Evolutionary conservation across 2,329 filamentous ascomycete species (phyloP).

Genomic region (Verticillium nubilum): DNA sequence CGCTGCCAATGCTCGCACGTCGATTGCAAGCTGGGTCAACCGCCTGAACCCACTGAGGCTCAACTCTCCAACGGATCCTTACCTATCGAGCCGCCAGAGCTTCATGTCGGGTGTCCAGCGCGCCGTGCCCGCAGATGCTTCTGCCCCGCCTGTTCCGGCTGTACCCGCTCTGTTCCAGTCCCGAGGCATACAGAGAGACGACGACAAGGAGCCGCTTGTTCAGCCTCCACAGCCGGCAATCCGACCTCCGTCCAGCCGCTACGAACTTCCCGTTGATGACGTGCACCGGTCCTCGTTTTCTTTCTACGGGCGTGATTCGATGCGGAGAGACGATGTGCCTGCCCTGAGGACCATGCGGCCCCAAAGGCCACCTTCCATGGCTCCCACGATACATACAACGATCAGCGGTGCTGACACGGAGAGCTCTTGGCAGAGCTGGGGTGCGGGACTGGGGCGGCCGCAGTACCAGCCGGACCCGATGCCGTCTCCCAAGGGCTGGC

Average conservation of each 20-base stretch:
- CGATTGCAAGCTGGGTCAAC: slow-evolving; percentile 19
- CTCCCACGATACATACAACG: slow-evolving; percentile 6
- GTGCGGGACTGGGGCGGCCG: slow-evolving; percentile 6
- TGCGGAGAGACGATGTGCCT: not conserved
- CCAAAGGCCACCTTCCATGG: slow-evolving; percentile 8
- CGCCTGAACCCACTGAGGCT: slow-evolving; percentile 18
- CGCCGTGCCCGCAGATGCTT: not conserved
- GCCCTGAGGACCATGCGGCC: not conserved
- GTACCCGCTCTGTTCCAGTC: slow-evolving; percentile 6
- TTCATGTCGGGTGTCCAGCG: not conserved
- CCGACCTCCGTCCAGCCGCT: not conserved
- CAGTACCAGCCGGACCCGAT: not conserved
- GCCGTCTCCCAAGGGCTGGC: slow-evolving; percentile 6
- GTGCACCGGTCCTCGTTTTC: slow-evolving; percentile 6
- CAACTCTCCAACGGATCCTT: slow-evolving; percentile 8
- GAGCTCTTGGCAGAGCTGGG: slow-evolving; percentile 13
- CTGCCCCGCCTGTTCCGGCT: slow-evolving; percentile 5
- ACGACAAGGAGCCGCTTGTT: not conserved
- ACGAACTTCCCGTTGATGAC: not conserved
- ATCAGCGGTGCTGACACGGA: slow-evolving; percentile 5
- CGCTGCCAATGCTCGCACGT: slow-evolving; percentile 1
- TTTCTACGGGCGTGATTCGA: slow-evolving; percentile 1
- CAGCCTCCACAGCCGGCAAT: not conserved
- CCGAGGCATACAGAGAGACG: not conserved
- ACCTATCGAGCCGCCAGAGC: not conserved